phyloP scores from a whole-genome alignment of 2,329 filamentous ascomycete species.

The Colletotrichum sp. region DNA sequence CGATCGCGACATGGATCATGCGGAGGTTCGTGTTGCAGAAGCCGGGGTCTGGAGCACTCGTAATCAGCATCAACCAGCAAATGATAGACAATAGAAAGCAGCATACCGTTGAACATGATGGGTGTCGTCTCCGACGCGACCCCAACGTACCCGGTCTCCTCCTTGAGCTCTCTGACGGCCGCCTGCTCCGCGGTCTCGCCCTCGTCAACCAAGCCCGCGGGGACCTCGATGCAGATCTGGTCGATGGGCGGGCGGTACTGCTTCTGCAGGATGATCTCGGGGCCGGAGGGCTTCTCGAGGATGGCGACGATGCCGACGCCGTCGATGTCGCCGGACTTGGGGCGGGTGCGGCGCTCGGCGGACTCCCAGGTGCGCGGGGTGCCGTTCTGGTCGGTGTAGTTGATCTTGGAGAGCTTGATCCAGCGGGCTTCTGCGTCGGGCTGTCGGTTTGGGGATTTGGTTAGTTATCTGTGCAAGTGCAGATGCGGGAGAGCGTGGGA shows the following conservation, averaged over 20 bases:
- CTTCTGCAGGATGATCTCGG: constrained; percentile 68
- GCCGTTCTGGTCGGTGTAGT: constrained; percentile 69
- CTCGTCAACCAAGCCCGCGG: constrained; percentile 67
- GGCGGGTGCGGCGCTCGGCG: constrained; percentile 72
- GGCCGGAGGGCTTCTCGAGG: constrained; percentile 58
- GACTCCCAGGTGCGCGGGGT: constrained; percentile 72
- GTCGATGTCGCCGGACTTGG: constrained; percentile 66
- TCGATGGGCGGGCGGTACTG: constrained; percentile 70
- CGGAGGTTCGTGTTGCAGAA: constrained; percentile 72
- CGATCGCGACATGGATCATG: constrained; percentile 76
- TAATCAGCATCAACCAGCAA: neutral
- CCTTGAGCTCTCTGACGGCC: constrained; percentile 67
- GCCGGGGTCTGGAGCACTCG: constrained; percentile 52
- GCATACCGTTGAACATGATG: constrained; percentile 67
- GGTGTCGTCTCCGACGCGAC: constrained; percentile 61
- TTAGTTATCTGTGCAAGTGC: neutral
- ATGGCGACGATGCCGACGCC: constrained; percentile 77
- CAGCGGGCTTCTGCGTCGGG: constrained; percentile 59
- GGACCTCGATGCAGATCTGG: constrained; percentile 66
- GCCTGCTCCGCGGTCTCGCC: constrained; percentile 66
- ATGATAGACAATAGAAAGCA: neutral
- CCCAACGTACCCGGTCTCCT: constrained; percentile 72
- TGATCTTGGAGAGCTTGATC: constrained; percentile 66
- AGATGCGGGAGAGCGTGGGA: neutral
- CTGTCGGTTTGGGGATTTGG: constrained; percentile 33